Percentiles rank a stretch among this genome's conserved stretches.
Conservation (phyloP, 2,329 filamentous ascomycete species). For the Aspergillus unguis region DNA sequence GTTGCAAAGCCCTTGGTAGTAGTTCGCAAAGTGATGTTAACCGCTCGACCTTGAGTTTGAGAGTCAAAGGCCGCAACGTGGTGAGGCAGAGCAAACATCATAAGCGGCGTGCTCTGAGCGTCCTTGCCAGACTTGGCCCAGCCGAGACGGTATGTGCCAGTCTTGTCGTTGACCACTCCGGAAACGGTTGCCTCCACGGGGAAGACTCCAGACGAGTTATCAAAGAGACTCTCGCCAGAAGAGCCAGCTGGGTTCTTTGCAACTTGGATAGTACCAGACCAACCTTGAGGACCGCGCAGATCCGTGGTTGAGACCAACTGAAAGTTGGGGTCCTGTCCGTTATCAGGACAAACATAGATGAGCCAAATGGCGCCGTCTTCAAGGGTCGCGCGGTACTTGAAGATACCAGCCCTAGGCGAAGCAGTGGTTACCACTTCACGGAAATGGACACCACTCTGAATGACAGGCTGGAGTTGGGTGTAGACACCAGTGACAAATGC, state of each 20-base stretch:
- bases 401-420: slow-evolving; percentile 59
- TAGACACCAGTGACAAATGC: slow-evolving; percentile 79
- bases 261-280: slow-evolving; percentile 77
- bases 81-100: slow-evolving; percentile 88
- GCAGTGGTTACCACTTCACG: slow-evolving; percentile 56
- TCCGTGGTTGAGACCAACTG: slow-evolving; percentile 63
- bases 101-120: slow-evolving; percentile 53
- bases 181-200: slow-evolving; percentile 62
- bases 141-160: slow-evolving; percentile 68
- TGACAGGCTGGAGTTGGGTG: slow-evolving; percentile 63
- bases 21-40: slow-evolving; percentile 64
- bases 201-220: slow-evolving; percentile 73
- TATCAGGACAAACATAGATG: slow-evolving; percentile 66
- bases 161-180: slow-evolving; percentile 55
- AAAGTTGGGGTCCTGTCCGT: slow-evolving; percentile 63
- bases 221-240: slow-evolving; percentile 66
- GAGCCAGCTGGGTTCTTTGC: slow-evolving; percentile 65
- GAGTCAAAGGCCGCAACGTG: slow-evolving; percentile 72
- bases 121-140: slow-evolving; percentile 69
- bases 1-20: slow-evolving; percentile 81
- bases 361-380: slow-evolving; percentile 75
- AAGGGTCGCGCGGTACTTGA: slow-evolving; percentile 72
- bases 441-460: slow-evolving; percentile 75
- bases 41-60: slow-evolving; percentile 49
- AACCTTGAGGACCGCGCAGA: slow-evolving; percentile 63